phyloP scores from a whole-genome alignment of 148 eudicot genomes.

The Rhododendron mucronatum region DNA sequence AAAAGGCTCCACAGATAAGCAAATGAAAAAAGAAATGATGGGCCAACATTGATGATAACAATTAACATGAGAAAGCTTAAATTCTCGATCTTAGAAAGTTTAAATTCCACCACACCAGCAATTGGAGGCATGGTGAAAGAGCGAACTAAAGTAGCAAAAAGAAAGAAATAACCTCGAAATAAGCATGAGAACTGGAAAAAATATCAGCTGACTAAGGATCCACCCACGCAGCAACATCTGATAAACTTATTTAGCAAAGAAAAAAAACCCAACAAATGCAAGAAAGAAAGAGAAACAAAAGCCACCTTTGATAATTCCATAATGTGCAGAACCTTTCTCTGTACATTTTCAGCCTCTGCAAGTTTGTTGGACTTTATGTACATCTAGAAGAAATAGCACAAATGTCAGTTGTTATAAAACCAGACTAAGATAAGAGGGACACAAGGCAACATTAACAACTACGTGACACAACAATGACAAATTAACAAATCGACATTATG shows the following conservation, averaged over 20 bases:
- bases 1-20: constrained; percentile 2
- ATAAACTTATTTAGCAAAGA: not conserved
- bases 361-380: constrained; percentile 50
- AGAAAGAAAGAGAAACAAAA: not conserved
- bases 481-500: not conserved
- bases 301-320: constrained; percentile 85
- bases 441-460: constrained; percentile 1
- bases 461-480: not conserved
- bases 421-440: constrained; percentile 1
- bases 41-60: not conserved
- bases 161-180: not conserved
- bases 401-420: constrained; percentile 3
- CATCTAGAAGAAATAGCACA: constrained; percentile 41
- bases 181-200: not conserved
- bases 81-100: not conserved
- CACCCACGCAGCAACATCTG: not conserved
- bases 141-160: not conserved
- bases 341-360: constrained; percentile 61
- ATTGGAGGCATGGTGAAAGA: not conserved
- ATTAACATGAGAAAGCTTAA: not conserved
- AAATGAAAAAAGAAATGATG: not conserved
- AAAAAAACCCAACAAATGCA: not conserved
- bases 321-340: constrained; percentile 72
- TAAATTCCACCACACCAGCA: not conserved
- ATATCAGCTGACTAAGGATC: not conserved